phyloP scores from a whole-genome alignment of 768 basidiomycete species.

The Butyriboletus loyo region DNA sequence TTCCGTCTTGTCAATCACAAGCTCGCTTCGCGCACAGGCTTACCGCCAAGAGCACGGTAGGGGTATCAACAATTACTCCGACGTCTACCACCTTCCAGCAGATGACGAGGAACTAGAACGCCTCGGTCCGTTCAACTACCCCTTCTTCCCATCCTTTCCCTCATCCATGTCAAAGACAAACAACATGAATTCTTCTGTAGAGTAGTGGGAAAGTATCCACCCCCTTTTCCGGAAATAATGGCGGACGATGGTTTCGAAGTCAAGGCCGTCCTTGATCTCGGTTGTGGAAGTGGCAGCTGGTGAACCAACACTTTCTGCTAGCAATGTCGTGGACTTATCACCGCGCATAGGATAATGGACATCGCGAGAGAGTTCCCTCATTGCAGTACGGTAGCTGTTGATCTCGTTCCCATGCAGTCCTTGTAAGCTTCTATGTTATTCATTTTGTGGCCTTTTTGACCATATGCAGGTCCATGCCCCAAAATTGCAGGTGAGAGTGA shows the following conservation, averaged over 20 bases:
- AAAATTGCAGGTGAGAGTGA: slow-evolving; percentile 58
- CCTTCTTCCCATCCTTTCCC: slow-evolving; percentile 4
- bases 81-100: slow-evolving; percentile 74
- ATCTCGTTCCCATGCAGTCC: slow-evolving; percentile 77
- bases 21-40: slow-evolving; percentile 55
- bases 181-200: slow-evolving; percentile 66
- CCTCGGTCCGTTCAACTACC: slow-evolving; percentile 45
- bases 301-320: slow-evolving; percentile 27
- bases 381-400: slow-evolving; percentile 67
- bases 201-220: slow-evolving; percentile 66
- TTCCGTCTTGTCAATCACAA: slow-evolving; percentile 68
- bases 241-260: slow-evolving; percentile 54
- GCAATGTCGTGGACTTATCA: slow-evolving; percentile 6
- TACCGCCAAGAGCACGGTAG: slow-evolving; percentile 68
- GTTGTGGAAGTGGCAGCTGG: slow-evolving; percentile 81
- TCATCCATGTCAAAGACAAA: slow-evolving; percentile 44
- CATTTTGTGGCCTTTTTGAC: slow-evolving; percentile 18
- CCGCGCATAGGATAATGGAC: slow-evolving; percentile 62
- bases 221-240: slow-evolving; percentile 56
- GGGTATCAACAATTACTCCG: slow-evolving; percentile 72
- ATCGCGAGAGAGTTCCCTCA: slow-evolving; percentile 70
- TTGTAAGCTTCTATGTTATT: slow-evolving; percentile 41
- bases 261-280: slow-evolving; percentile 70
- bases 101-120: slow-evolving; percentile 75
- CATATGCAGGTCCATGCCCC: slow-evolving; percentile 55